phyloP scores from a whole-genome alignment of 2,329 filamentous ascomycete species.

The Cadophora luteo-olivacea region DNA sequence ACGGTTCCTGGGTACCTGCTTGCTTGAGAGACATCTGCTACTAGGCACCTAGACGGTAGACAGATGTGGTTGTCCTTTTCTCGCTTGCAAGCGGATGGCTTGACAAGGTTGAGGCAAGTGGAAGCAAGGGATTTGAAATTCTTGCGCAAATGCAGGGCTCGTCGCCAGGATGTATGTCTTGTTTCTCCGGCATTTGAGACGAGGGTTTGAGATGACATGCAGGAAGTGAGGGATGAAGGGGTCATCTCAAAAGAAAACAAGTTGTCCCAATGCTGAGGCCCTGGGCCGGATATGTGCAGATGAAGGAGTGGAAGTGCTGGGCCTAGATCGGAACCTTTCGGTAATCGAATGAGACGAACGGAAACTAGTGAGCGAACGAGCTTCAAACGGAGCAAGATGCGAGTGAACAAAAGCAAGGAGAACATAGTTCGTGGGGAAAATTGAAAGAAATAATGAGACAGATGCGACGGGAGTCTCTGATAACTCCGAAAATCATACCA shows the following conservation, averaged over 20 bases:
- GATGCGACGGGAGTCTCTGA: not conserved
- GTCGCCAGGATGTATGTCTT: not conserved
- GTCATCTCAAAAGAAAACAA: not conserved
- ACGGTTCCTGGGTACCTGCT: slow-evolving; percentile 8
- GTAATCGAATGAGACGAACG: not conserved
- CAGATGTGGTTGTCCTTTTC: not conserved
- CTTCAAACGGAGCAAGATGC: not conserved
- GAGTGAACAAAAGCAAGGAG: not conserved
- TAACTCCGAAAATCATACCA: not conserved
- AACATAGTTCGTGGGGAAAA: not conserved
- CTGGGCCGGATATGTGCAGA: not conserved
- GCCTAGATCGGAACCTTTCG: not conserved
- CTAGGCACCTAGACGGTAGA: not conserved
- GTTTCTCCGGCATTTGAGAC: slow-evolving; percentile 5
- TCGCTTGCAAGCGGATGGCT: not conserved
- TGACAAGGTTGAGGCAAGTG: not conserved
- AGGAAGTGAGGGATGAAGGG: not conserved
- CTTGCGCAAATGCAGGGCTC: not conserved
- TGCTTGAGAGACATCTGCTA: not conserved
- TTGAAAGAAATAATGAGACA: not conserved
- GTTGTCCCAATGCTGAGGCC: not conserved
- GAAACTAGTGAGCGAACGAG: not conserved
- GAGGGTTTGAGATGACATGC: slow-evolving; percentile 1
- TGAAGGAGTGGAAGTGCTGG: not conserved
- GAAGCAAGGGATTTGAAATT: slow-evolving; percentile 2